Conservation (phyloP, 805 yeast species). For the Metschnikowia noctiluminum region DNA sequence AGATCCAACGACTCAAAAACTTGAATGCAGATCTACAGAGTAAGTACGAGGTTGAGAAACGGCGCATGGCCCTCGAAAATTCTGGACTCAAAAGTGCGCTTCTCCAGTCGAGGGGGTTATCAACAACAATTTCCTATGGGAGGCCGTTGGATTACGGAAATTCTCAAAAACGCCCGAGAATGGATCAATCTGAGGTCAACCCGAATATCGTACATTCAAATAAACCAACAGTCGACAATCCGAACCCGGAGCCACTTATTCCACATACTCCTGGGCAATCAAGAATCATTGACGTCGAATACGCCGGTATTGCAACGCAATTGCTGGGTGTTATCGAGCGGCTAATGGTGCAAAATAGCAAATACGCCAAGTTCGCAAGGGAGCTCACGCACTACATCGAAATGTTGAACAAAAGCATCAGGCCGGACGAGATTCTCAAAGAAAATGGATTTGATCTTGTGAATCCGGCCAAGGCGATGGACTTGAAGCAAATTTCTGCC, state of each 20-base stretch:
- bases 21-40: constrained; percentile 29
- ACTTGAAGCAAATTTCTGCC: constrained; percentile 17
- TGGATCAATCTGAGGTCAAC: not conserved
- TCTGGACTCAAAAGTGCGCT: constrained; percentile 33
- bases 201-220: constrained; percentile 20
- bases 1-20: constrained; percentile 25
- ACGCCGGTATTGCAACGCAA: constrained; percentile 31
- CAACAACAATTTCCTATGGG: constrained; percentile 28
- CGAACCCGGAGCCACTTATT: not conserved
- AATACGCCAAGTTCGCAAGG: constrained; percentile 31
- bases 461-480: constrained; percentile 33
- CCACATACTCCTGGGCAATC: not conserved
- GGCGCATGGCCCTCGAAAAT: constrained; percentile 31
- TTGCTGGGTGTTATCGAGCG: constrained; percentile 35
- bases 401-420: constrained; percentile 26
- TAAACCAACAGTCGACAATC: constrained; percentile 29
- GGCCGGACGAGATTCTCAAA: constrained; percentile 12
- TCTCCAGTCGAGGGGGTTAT: constrained; percentile 31
- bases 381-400: constrained; percentile 27
- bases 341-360: constrained; percentile 34
- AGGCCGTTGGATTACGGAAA: constrained; percentile 16
- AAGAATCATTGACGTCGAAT: constrained; percentile 23
- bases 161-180: constrained; percentile 1
- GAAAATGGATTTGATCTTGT: constrained; percentile 3
- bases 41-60: constrained; percentile 35